Evolutionary conservation across 768 basidiomycete genomes (phyloP).

Genomic region (Leccinum longicurvipes): DNA sequence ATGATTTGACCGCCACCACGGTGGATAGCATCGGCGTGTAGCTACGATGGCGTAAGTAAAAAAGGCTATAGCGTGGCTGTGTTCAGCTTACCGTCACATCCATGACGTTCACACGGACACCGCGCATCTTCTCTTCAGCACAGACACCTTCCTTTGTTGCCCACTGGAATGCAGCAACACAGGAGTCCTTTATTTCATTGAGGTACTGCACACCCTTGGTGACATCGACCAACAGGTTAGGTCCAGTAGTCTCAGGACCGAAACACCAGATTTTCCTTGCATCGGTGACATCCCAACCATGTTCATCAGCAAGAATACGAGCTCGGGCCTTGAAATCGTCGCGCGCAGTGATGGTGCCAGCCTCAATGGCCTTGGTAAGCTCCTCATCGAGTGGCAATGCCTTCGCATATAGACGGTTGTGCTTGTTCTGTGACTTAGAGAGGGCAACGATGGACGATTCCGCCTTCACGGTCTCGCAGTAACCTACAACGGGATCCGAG

Average conservation of each 20-base stretch:
- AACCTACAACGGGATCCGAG: slow-evolving; percentile 96
- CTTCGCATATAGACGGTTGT: slow-evolving; percentile 96
- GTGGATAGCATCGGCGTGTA: slow-evolving; percentile 98
- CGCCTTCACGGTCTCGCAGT: slow-evolving; percentile 95
- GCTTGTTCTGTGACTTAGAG: slow-evolving; percentile 99
- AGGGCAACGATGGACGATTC: slow-evolving; percentile 95
- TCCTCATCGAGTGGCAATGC: slow-evolving; percentile 94
- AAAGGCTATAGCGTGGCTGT: background rate
- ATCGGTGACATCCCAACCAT: slow-evolving; percentile 98
- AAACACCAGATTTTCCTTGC: slow-evolving; percentile 99
- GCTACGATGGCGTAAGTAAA: slow-evolving; percentile 38
- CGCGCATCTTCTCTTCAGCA: slow-evolving; percentile 98
- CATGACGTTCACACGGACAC: slow-evolving; percentile 91
- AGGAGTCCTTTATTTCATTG: slow-evolving; percentile 99
- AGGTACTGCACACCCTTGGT: slow-evolving; percentile 99
- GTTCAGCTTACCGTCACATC: slow-evolving; percentile 79
- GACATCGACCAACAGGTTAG: slow-evolving; percentile 95
- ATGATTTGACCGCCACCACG: slow-evolving; percentile 99
- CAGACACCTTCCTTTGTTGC: slow-evolving; percentile 97
- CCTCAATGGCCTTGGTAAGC: slow-evolving; percentile 88
- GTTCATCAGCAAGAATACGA: slow-evolving; percentile 93
- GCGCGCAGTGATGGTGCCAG: slow-evolving; percentile 78
- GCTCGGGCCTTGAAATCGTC: slow-evolving; percentile 98
- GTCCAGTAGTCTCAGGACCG: slow-evolving; percentile 96
- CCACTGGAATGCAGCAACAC: slow-evolving; percentile 99